Percentiles rank a stretch among this genome's conserved stretches.
Conservation (phyloP, 2,329 filamentous ascomycete species). For the Alternaria atra region DNA sequence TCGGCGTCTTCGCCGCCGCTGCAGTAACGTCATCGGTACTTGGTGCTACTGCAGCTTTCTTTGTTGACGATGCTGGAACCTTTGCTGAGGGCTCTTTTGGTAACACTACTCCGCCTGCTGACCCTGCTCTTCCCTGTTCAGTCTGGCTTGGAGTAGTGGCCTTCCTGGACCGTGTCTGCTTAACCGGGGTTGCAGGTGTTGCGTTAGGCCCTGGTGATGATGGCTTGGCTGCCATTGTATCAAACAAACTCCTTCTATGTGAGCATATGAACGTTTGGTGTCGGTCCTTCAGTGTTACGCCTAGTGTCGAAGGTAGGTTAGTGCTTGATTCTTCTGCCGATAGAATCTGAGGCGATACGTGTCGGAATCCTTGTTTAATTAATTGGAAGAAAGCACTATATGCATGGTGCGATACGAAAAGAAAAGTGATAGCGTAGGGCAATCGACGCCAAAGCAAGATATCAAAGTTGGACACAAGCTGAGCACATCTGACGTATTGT, state of each 20-base stretch:
- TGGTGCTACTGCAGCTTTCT: constrained; percentile 8
- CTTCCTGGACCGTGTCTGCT: constrained; percentile 38
- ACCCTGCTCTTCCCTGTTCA: constrained; percentile 35
- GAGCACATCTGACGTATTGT: constrained; percentile 47
- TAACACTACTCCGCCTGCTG: constrained; percentile 41
- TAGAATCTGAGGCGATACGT: neutral
- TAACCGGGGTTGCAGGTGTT: constrained; percentile 24
- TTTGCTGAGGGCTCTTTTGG: constrained; percentile 18
- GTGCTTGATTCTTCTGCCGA: neutral
- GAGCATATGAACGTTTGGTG: neutral
- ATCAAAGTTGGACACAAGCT: constrained; percentile 39
- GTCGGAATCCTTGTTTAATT: neutral
- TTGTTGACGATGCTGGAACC: constrained; percentile 8
- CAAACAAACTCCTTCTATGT: neutral
- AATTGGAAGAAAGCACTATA: neutral
- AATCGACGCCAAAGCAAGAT: constrained; percentile 35
- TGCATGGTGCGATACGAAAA: constrained; percentile 1
- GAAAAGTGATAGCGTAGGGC: constrained; percentile 4
- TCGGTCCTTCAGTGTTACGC: neutral
- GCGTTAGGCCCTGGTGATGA: constrained; percentile 37
- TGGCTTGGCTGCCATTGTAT: constrained; percentile 36
- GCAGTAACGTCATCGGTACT: constrained; percentile 13
- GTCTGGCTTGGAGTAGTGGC: constrained; percentile 12
- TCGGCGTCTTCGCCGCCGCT: constrained; percentile 3
- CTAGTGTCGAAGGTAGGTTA: neutral